phyloP scores from a whole-genome alignment of 495 filamentous ascomycete species.

The Pyrenula aspistea region DNA sequence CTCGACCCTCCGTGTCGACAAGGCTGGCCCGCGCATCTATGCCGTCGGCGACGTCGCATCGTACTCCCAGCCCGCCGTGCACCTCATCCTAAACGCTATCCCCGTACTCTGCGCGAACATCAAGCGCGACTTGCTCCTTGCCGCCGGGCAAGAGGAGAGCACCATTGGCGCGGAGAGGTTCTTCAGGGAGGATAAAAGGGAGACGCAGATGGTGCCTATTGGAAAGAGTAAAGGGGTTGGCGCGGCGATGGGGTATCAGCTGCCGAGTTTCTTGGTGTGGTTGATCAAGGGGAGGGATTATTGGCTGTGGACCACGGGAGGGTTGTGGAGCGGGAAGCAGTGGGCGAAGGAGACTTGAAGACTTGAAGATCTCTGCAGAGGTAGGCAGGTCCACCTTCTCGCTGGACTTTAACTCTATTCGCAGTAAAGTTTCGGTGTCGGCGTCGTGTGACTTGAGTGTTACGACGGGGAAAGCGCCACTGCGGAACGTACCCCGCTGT shows the following conservation, averaged over 20 bases:
- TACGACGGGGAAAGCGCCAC: too few relatives aligned
- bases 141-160: conserved; percentile 1
- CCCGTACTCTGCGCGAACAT: conserved; percentile 33
- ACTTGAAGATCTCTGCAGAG: too few relatives aligned
- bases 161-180: conserved; percentile 7
- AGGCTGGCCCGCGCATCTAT: conserved; percentile 34
- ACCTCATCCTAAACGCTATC: conserved; percentile 23
- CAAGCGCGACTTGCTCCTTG: conserved; percentile 23
- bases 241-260: conserved; percentile 33
- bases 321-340: conserved; percentile 38
- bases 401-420: too few relatives aligned
- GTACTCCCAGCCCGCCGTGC: conserved; percentile 19
- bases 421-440: too few relatives aligned
- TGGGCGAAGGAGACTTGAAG: conserved; percentile 32
- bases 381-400: too few relatives aligned
- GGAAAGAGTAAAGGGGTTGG: conserved; percentile 43
- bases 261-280: conserved; percentile 46
- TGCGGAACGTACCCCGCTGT: too few relatives aligned
- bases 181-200: conserved; percentile 26
- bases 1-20: conserved; percentile 32
- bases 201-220: conserved; percentile 43
- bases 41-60: conserved; percentile 28
- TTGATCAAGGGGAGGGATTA: conserved; percentile 52
- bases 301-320: conserved; percentile 35
- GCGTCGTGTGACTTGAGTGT: too few relatives aligned